Evolutionary conservation across 2,329 filamentous ascomycete species (phyloP).

Genomic region (Knufia fluminis): DNA sequence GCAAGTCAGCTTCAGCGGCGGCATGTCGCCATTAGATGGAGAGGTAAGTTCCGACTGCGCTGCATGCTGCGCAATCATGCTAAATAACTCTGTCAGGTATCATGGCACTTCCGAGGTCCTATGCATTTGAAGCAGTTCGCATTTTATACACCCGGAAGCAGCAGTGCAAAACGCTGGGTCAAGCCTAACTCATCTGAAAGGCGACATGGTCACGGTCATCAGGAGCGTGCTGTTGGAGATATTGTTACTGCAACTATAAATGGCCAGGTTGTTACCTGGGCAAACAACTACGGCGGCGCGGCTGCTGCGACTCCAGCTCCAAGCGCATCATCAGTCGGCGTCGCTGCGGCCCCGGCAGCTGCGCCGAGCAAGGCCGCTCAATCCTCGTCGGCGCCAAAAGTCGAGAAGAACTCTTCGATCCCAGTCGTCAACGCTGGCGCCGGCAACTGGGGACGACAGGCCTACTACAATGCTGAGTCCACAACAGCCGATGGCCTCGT

Average conservation of each 20-base stretch:
- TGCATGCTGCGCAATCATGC: not conserved
- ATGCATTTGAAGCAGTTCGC: constrained; percentile 58
- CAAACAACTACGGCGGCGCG: constrained; percentile 42
- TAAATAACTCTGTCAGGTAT: constrained; percentile 43
- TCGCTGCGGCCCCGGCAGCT: constrained; percentile 1
- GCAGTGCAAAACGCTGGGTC: constrained; percentile 30
- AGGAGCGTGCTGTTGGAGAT: constrained; percentile 43
- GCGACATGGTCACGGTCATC: constrained; percentile 43
- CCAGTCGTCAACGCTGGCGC: constrained; percentile 13
- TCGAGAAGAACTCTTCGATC: not conserved
- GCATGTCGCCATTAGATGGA: constrained; percentile 58
- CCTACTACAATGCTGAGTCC: constrained; percentile 39
- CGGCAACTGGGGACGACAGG: constrained; percentile 35
- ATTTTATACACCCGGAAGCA: constrained; percentile 50
- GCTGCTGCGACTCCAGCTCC: constrained; percentile 8
- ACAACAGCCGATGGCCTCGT: constrained; percentile 43
- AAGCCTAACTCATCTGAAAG: constrained; percentile 26
- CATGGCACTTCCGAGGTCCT: constrained; percentile 64
- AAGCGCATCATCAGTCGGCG: constrained; percentile 2
- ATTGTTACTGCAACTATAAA: constrained; percentile 50
- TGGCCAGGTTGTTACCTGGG: constrained; percentile 49
- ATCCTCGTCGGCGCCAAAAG: constrained; percentile 31
- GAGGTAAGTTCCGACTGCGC: constrained; percentile 48
- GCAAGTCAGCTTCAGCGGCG: constrained; percentile 44
- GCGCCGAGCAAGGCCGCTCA: constrained; percentile 23